A percentile compares a stretch with the other conserved stretches of the same genome.
phyloP scores from a whole-genome alignment of 2,329 filamentous ascomycete species.

The Blumeria hordei region DNA sequence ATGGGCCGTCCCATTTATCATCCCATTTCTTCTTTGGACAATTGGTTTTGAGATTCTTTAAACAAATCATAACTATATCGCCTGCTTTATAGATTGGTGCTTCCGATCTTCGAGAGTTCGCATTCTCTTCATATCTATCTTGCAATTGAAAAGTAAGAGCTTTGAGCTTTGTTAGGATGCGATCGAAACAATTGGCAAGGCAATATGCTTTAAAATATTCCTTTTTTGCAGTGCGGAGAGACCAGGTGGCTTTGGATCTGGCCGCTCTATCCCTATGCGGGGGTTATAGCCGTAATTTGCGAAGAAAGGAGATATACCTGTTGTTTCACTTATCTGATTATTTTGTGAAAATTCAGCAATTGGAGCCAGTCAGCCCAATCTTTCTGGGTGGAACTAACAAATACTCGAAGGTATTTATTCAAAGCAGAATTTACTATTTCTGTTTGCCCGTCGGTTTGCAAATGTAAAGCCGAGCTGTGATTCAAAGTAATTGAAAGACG shows the following conservation, averaged over 20 bases:
- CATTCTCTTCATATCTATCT: neutral
- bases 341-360: constrained; percentile 6
- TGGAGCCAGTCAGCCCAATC: constrained; percentile 2
- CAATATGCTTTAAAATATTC: neutral
- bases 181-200: neutral
- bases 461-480: constrained; percentile 4
- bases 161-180: neutral
- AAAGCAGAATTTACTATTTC: constrained; percentile 4
- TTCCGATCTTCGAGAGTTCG: constrained; percentile 1
- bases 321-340: constrained; percentile 3
- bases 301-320: constrained; percentile 4
- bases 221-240: neutral
- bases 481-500: neutral
- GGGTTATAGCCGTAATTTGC: constrained; percentile 4
- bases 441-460: constrained; percentile 6
- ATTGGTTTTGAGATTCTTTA: constrained; percentile 1
- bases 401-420: constrained; percentile 3
- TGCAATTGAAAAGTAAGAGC: neutral
- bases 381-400: constrained; percentile 4
- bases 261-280: neutral
- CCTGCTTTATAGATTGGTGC: neutral
- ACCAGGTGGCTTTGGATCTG: neutral
- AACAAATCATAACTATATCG: neutral
- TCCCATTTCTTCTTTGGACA: constrained; percentile 1
- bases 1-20: neutral